Conservation (phyloP, 768 basidiomycete genomes). For the Leccinum barrowsii region DNA sequence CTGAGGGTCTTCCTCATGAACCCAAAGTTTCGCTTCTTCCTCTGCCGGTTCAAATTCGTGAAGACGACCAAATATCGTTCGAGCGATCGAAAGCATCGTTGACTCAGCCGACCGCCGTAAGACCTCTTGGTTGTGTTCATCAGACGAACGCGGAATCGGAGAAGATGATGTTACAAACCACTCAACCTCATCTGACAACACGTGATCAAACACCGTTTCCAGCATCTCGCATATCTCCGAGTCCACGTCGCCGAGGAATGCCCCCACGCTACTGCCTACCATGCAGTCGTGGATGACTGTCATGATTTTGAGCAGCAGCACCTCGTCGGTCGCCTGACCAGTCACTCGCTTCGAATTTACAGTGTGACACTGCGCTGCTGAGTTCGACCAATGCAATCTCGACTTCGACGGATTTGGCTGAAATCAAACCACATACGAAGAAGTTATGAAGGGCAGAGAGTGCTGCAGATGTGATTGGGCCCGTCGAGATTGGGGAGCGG, state of each 20-base stretch:
- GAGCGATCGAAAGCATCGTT: conserved; percentile 85
- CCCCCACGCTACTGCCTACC: conserved; percentile 59
- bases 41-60: conserved; percentile 55
- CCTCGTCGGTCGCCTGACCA: conserved; percentile 88
- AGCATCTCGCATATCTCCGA: conserved; percentile 93
- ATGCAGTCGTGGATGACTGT: conserved; percentile 84
- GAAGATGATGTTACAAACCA: conserved; percentile 50
- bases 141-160: conserved; percentile 9
- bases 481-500: conserved; percentile 90
- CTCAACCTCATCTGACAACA: conserved; percentile 96
- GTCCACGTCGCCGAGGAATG: conserved; percentile 72
- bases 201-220: conserved; percentile 91
- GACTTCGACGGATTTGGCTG: conserved; percentile 50
- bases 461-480: conserved; percentile 94
- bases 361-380: conserved; percentile 87
- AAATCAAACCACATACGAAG: conserved; percentile 75
- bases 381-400: conserved; percentile 73
- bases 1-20: conserved; percentile 46
- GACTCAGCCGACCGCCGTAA: conserved; percentile 86
- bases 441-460: conserved; percentile 85
- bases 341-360: conserved; percentile 97
- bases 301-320: conserved; percentile 89
- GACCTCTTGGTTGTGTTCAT: conserved; percentile 53
- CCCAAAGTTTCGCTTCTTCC: conserved; percentile 64
- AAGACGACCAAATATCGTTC: conserved; percentile 77